phyloP scores from a whole-genome alignment of 441 rosid genomes.

The Gossypium schwendimanii region DNA sequence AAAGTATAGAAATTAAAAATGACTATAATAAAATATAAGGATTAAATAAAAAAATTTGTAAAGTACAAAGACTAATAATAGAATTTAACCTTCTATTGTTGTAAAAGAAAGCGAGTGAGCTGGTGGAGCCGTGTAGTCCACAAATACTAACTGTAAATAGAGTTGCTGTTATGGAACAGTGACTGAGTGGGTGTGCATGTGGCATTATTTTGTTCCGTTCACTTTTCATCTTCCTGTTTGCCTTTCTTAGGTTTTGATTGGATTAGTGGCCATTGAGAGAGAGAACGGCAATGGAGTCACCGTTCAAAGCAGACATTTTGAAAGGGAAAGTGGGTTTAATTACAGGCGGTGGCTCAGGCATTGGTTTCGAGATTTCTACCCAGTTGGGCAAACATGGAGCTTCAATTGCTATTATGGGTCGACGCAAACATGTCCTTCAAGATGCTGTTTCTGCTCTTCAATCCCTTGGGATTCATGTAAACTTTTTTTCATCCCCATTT shows the following conservation, averaged over 20 bases:
- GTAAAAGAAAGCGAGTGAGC: neutral
- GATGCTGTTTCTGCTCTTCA: constrained; percentile 57
- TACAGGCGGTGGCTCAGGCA: constrained; percentile 94
- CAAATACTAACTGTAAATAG: neutral
- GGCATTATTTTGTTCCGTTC: too few relatives aligned
- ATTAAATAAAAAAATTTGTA: too few relatives aligned
- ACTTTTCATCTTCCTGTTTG: neutral
- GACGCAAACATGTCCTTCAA: constrained; percentile 63
- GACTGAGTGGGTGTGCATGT: neutral
- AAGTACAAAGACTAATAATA: too few relatives aligned
- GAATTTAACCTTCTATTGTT: too few relatives aligned
- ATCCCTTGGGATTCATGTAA: constrained; percentile 57
- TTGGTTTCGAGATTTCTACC: constrained; percentile 72
- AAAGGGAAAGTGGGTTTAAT: constrained; percentile 68
- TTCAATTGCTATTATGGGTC: constrained; percentile 77
- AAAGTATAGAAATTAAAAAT: too few relatives aligned
- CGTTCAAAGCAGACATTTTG: constrained; percentile 53
- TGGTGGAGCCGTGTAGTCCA: neutral
- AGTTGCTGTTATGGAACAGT: neutral
- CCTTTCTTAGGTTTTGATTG: neutral
- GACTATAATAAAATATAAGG: too few relatives aligned
- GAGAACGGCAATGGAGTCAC: constrained; percentile 44
- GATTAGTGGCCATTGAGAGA: neutral
- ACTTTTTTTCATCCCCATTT: too few relatives aligned
- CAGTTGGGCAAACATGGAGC: constrained; percentile 86